phyloP scores from a whole-genome alignment of 305 asterid species.

The Striga hermonthica region DNA sequence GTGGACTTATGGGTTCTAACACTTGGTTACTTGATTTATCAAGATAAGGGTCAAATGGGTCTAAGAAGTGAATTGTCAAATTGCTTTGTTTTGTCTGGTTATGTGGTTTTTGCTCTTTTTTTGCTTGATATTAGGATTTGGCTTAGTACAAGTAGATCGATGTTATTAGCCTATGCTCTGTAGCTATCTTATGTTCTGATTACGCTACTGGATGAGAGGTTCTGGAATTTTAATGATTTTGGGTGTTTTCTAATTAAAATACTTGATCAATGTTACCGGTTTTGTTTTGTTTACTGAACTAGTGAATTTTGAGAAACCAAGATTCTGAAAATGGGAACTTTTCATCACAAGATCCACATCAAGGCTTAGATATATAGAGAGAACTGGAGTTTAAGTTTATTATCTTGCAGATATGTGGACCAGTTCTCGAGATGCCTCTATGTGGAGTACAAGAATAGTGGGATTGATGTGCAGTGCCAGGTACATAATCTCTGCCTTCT shows the following conservation, averaged over 20 bases:
- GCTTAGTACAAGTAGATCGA: background rate
- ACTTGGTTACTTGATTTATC: background rate
- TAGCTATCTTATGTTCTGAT: conserved; percentile 10
- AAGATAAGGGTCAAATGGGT: background rate
- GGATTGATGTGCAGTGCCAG: conserved; percentile 99
- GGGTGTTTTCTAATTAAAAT: background rate
- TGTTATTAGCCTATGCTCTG: background rate
- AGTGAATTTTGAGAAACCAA: background rate
- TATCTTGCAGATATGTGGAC: conserved; percentile 58
- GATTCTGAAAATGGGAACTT: background rate
- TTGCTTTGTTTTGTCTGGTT: background rate
- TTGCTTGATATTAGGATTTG: conserved; percentile 2
- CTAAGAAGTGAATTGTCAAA: background rate
- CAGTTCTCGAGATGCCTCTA: conserved; percentile 92
- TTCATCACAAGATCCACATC: background rate
- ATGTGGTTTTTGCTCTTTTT: background rate
- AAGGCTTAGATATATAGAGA: background rate
- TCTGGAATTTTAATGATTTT: background rate
- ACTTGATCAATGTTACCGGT: background rate
- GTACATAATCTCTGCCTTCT: conserved; percentile 31
- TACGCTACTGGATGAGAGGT: background rate
- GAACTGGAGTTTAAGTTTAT: background rate
- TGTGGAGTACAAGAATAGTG: conserved; percentile 92
- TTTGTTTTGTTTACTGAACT: background rate
- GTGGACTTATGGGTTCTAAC: background rate